Evolutionary conservation across 139 green algal genomes (phyloP), one percentile per base, ranked within the genome.

Genomic region (Zygnema cylindricum): DNA sequence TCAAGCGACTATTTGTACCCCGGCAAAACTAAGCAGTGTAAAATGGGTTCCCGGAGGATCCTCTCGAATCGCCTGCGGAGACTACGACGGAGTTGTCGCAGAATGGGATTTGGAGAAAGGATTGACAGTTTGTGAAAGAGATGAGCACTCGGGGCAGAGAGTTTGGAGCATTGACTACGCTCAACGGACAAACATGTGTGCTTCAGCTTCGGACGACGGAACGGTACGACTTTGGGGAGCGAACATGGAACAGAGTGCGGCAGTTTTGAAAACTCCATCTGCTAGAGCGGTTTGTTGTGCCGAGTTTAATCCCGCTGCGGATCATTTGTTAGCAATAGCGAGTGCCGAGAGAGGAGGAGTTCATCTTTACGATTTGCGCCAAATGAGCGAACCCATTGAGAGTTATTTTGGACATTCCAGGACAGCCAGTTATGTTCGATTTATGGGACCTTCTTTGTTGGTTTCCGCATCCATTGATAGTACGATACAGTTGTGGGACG

Each of bases 91-190:
- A 30, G 84, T 89, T 0, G 43, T 89, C 1, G 41, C 84, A 0
- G 84, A 89, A 40, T 89, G 84, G 84, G 84, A 89, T n/a, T 23
- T 89, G 38, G 39, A 84, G 41, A 89, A 73, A 71, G 84, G 84
- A 3, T 30, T 89, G 35, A 69, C 40, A 2, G 76, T 89, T 1
- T 43, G 41, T n/a, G 84, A 89, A 32, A 23, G 84, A 22, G 81
- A 87, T 30, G 81, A 87, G 81, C 84, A 89, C 75, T 11, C 42
- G 2, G 84, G 84, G 22, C 84, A 89, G 84, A 69, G 84, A n/a
- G 79, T 89, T 25, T 89, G 84, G 84, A 88, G 76, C 84, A 36
- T 89, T 2, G 76, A 88, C 42, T 89, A 87, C 84, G 41, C 40
- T 3, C 84, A 35, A 1, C 35, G 30, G 23, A 75, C 76, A 39